Conservation (phyloP, 257 asterid genomes). For the Verbena officinalis region DNA sequence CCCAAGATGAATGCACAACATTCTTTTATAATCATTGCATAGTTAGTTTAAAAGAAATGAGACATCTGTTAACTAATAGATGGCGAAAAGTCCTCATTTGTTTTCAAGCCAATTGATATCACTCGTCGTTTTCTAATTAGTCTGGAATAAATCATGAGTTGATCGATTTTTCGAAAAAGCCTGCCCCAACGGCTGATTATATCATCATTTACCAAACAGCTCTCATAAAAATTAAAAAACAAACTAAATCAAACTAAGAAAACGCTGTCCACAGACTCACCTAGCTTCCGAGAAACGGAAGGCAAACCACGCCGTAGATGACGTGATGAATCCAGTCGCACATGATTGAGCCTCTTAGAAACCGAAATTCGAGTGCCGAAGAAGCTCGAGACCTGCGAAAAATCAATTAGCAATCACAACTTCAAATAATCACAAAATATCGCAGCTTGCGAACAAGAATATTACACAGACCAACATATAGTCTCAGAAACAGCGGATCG, state of each 20-base stretch:
- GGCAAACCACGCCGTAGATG: conserved; percentile 20
- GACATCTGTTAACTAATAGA: neutral
- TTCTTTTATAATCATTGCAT: neutral
- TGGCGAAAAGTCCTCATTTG: neutral
- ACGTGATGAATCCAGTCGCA: conserved; percentile 24
- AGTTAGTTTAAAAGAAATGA: too few species aligned
- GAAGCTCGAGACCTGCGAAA: conserved; percentile 42
- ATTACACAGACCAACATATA: neutral
- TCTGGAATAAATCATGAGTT: neutral
- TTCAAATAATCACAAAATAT: neutral
- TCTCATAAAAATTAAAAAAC: conserved; percentile 4
- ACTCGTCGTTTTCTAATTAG: neutral
- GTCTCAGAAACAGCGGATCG: neutral
- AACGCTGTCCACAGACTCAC: conserved; percentile 18
- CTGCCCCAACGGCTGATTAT: neutral
- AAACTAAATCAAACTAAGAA: conserved; percentile 20
- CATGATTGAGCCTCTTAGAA: conserved; percentile 31
- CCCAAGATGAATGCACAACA: conserved; percentile 17
- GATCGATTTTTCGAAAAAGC: neutral
- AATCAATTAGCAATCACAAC: neutral
- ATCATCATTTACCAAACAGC: neutral
- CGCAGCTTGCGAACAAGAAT: neutral
- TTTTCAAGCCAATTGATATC: neutral
- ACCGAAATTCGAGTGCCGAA: conserved; percentile 36
- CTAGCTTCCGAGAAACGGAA: conserved; percentile 26